These are phyloP conservation scores for Boletus eberwhitei DNA, from an alignment of 768 basidiomycete species.

Conservation along the genomic window DNA sequence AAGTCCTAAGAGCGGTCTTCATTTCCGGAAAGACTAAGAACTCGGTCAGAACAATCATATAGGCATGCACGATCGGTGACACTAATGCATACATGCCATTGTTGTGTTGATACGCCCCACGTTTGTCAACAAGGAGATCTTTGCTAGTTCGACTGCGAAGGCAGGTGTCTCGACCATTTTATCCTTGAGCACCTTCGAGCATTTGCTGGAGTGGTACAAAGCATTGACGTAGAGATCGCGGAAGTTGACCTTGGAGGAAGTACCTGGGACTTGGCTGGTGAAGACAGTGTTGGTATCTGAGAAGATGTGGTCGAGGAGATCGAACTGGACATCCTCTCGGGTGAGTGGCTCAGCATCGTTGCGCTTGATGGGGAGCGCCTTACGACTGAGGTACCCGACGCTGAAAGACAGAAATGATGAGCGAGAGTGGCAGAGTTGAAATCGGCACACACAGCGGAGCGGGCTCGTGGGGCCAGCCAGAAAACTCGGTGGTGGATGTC, in stretches of 20 bases:
- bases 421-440: slow-evolving; percentile 10
- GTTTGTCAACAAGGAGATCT: slow-evolving; percentile 82
- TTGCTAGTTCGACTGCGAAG: slow-evolving; percentile 76
- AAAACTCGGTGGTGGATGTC: slow-evolving; percentile 42
- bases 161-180: slow-evolving; percentile 82
- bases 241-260: slow-evolving; percentile 61
- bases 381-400: slow-evolving; percentile 58
- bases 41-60: slow-evolving; percentile 18
- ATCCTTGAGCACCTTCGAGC: slow-evolving; percentile 83
- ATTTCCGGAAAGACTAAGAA: slow-evolving; percentile 83
- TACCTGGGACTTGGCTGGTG: slow-evolving; percentile 56
- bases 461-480: slow-evolving; percentile 47
- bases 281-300: slow-evolving; percentile 65
- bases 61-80: slow-evolving; percentile 4
- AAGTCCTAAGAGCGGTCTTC: slow-evolving; percentile 86
- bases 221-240: slow-evolving; percentile 82
- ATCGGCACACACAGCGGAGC: slow-evolving; percentile 47
- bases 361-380: slow-evolving; percentile 74
- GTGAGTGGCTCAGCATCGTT: slow-evolving; percentile 81
- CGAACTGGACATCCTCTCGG: slow-evolving; percentile 82
- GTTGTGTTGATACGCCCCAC: slow-evolving; percentile 92
- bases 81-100: slow-evolving; percentile 65
- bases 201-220: slow-evolving; percentile 75
- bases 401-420: slow-evolving; percentile 28
- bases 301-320: slow-evolving; percentile 80